Conservation (phyloP, 441 rosid species). For the Erodium chrysanthum region DNA sequence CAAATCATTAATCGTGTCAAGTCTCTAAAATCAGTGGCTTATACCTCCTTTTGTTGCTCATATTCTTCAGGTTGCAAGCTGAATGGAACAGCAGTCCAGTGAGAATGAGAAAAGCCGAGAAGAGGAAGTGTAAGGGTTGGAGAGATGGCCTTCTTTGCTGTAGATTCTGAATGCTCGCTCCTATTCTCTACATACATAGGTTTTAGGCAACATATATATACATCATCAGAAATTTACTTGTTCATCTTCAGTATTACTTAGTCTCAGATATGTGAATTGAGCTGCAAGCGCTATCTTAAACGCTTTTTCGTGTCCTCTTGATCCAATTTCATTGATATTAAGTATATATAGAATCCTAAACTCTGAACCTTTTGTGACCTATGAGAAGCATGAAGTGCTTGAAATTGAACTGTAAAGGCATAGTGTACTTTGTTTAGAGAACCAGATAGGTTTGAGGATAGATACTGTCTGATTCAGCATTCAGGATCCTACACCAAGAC, state of each 20-base stretch:
- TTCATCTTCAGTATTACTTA: neutral
- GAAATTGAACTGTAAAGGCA: neutral
- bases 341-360: neutral
- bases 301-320: neutral
- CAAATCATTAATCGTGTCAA: neutral
- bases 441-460: too few relatives aligned
- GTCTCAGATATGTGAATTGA: neutral
- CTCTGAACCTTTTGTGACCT: neutral
- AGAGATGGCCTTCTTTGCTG: constrained; percentile 2
- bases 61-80: neutral
- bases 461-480: neutral
- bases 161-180: constrained; percentile 6
- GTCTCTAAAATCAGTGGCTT: neutral
- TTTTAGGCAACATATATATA: neutral
- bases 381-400: neutral
- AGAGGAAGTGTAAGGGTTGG: neutral
- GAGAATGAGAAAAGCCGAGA: constrained; percentile 2
- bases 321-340: neutral
- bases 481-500: neutral
- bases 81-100: constrained; percentile 6
- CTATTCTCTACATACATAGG: neutral
- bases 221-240: neutral
- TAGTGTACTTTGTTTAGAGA: too few relatives aligned
- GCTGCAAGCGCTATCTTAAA: neutral
- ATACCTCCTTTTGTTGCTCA: neutral